phyloP scores from a whole-genome alignment of 2,329 filamentous ascomycete genomes.

The Verticillium isaacii region DNA sequence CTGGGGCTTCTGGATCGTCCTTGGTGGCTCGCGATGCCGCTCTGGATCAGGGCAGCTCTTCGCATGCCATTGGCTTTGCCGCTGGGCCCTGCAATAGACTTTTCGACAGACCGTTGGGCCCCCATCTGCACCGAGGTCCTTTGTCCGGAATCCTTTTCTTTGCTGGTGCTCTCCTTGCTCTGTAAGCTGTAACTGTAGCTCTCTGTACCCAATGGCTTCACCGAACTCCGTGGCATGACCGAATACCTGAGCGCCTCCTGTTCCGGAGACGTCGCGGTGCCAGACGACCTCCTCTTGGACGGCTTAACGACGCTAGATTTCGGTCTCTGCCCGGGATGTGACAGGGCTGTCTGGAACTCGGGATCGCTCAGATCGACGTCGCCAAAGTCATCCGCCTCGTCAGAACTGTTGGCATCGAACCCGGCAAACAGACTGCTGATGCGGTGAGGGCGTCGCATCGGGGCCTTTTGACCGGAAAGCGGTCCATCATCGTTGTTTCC shows the following conservation, averaged over 20 bases:
- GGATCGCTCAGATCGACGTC: constrained; percentile 56
- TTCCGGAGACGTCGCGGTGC: constrained; percentile 41
- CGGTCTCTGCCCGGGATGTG: constrained; percentile 52
- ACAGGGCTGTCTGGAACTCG: constrained; percentile 62
- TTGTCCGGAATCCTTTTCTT: constrained; percentile 1
- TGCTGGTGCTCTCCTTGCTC: constrained; percentile 22
- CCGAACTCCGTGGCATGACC: constrained; percentile 16
- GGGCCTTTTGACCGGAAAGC: constrained; percentile 53
- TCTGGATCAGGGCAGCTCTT: constrained; percentile 75
- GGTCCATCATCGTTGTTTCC: constrained; percentile 79
- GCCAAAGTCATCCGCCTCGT: constrained; percentile 57
- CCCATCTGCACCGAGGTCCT: constrained; percentile 11
- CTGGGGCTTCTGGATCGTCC: constrained; percentile 62
- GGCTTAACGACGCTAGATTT: constrained; percentile 14
- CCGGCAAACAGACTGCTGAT: constrained; percentile 84
- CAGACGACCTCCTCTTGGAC: background rate
- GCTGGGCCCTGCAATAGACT: constrained; percentile 29
- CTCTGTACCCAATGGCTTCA: constrained; percentile 34
- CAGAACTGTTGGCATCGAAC: constrained; percentile 69
- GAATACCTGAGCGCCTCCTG: constrained; percentile 25
- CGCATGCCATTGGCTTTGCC: constrained; percentile 62
- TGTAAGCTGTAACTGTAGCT: constrained; percentile 37
- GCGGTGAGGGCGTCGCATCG: constrained; percentile 65
- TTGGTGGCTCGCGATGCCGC: constrained; percentile 66
- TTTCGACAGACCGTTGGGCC: constrained; percentile 30